Conservation (phyloP, 2,329 filamentous ascomycete species). For the Pezicula neosporulosa region DNA sequence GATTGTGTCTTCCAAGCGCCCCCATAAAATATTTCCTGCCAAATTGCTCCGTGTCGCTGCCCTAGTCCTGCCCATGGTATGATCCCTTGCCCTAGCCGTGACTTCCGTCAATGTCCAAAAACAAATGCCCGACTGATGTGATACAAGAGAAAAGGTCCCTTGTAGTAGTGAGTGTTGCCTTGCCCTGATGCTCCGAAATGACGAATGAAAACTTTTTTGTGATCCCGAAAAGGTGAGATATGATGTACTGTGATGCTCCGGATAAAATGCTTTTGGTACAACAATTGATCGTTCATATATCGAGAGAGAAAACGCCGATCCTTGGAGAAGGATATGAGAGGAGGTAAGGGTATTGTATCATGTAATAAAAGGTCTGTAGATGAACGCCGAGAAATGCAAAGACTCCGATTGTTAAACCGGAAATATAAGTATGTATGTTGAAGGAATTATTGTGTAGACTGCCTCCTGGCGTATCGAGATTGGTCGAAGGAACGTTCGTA, state of each 20-base stretch:
- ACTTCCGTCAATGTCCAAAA: background rate
- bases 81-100: background rate
- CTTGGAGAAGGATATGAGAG: conserved; percentile 17
- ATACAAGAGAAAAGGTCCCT: background rate
- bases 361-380: conserved; percentile 13
- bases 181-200: conserved; percentile 15
- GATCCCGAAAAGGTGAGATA: conserved; percentile 16
- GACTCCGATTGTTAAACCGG: conserved; percentile 4
- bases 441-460: conserved; percentile 23
- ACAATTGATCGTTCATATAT: conserved; percentile 16
- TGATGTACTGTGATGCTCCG: conserved; percentile 16
- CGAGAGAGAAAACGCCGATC: conserved; percentile 22
- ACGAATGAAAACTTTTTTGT: conserved; percentile 19
- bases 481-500: conserved; percentile 91
- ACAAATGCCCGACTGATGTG: background rate
- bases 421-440: background rate
- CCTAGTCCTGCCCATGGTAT: background rate
- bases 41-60: background rate
- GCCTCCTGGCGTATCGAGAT: conserved; percentile 28
- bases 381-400: conserved; percentile 22
- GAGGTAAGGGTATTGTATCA: conserved; percentile 25
- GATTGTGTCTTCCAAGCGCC: background rate
- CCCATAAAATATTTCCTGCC: background rate
- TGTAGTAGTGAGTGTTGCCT: background rate
- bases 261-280: conserved; percentile 26